Evolutionary conservation across 805 yeast species (phyloP).

Genomic region (Candida peoriensis): DNA sequence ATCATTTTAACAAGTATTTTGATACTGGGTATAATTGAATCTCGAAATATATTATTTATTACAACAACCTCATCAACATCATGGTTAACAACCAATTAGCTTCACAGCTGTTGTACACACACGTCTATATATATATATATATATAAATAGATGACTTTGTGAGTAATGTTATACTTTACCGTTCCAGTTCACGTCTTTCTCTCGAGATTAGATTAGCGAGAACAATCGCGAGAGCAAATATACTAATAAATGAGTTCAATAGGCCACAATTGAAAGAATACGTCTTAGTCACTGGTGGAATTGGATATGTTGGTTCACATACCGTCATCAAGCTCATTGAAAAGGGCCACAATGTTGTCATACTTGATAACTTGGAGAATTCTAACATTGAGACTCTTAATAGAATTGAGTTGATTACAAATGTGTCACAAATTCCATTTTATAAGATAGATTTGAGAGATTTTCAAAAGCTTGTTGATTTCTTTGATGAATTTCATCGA

Average conservation of each 20-base stretch:
- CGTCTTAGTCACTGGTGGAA: constrained; percentile 67
- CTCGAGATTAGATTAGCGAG: no score
- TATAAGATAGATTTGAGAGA: constrained; percentile 53
- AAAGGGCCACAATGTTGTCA: constrained; percentile 63
- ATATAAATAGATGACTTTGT: no score
- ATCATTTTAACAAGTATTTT: no score
- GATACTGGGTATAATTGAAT: no score
- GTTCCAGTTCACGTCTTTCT: no score
- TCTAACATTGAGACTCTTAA: constrained; percentile 57
- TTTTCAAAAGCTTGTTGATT: constrained; percentile 37
- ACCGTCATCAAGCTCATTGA: constrained; percentile 60
- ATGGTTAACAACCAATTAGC: no score
- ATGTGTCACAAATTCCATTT: background rate
- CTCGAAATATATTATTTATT: no score
- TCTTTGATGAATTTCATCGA: constrained; percentile 41
- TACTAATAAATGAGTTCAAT: background rate
- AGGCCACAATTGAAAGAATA: constrained; percentile 1
- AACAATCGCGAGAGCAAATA: no score
- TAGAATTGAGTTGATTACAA: constrained; percentile 5
- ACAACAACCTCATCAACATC: no score
- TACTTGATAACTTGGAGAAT: constrained; percentile 65
- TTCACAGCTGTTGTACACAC: no score
- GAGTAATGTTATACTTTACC: no score
- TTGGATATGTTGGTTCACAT: constrained; percentile 84
- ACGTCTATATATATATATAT: no score